Percentiles rank a stretch among this genome's conserved stretches.
Evolutionary conservation across 257 asterid genomes (phyloP).

Genomic region (Craterostigma plantagineum): DNA sequence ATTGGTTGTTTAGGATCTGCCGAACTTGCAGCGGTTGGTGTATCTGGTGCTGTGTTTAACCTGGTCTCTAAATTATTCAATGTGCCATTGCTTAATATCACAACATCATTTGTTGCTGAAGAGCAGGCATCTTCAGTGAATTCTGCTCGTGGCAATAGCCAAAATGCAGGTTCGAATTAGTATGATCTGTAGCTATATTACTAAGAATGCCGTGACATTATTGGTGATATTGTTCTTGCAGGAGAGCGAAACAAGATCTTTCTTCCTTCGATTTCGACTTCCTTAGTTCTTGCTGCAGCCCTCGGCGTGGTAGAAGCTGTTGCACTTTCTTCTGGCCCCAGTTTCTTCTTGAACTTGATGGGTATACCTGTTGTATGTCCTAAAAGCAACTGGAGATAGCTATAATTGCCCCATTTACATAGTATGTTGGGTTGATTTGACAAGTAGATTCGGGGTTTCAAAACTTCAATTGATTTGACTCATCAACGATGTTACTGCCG

Average conservation of each 20-base stretch:
- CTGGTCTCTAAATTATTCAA: constrained; percentile 80
- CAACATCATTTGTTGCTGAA: constrained; percentile 94
- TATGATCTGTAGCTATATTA: neutral
- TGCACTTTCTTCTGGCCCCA: constrained; percentile 50
- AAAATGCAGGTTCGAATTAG: constrained; percentile 19
- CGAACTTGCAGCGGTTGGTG: constrained; percentile 93
- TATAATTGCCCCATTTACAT: no score
- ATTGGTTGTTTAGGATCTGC: constrained; percentile 49
- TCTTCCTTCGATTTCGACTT: constrained; percentile 84
- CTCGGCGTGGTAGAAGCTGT: constrained; percentile 76
- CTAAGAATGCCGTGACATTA: neutral
- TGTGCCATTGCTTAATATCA: constrained; percentile 86
- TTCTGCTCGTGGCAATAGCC: constrained; percentile 14
- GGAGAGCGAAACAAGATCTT: constrained; percentile 23
- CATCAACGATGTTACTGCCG: no score
- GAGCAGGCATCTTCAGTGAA: constrained; percentile 55
- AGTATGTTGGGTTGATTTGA: no score
- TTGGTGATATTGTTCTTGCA: constrained; percentile 20
- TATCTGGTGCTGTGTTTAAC: constrained; percentile 76
- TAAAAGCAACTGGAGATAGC: neutral
- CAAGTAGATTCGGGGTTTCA: no score
- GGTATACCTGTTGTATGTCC: constrained; percentile 96
- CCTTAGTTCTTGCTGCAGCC: constrained; percentile 62
- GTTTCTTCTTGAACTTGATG: constrained; percentile 59
- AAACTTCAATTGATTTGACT: no score